Evolutionary conservation across 1,284 basidiomycete species (phyloP).

Genomic region (Leccinum ambiguum): DNA sequence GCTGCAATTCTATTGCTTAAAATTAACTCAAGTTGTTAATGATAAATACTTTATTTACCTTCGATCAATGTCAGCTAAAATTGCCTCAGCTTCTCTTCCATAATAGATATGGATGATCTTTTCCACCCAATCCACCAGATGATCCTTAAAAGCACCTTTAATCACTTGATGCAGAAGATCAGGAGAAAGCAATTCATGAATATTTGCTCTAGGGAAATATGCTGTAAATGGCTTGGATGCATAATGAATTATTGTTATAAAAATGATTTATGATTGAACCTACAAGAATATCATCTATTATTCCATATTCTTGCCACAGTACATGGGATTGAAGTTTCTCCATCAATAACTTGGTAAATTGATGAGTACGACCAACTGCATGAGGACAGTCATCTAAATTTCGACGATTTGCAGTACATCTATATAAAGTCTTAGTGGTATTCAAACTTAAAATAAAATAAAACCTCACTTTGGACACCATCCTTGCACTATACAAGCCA

Average conservation of each 20-base stretch:
- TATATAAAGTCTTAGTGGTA: not conserved
- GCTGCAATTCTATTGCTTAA: not conserved
- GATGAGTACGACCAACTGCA: not conserved
- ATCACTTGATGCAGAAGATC: not conserved
- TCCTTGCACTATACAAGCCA: slow-evolving; percentile 5
- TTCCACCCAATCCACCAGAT: slow-evolving; percentile 1
- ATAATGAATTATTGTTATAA: too few species aligned
- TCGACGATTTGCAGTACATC: not conserved
- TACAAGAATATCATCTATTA: not conserved
- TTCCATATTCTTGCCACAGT: slow-evolving; percentile 1
- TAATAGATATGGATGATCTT: not conserved
- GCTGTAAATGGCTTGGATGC: not conserved
- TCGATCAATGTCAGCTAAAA: not conserved
- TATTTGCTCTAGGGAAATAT: not conserved
- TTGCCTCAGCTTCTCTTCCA: not conserved
- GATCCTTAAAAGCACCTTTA: not conserved
- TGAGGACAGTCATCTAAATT: not conserved
- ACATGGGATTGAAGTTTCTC: not conserved
- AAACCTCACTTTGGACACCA: slow-evolving; percentile 2
- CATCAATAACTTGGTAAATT: not conserved
- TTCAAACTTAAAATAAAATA: not conserved
- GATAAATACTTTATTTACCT: not conserved
- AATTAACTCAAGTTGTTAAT: not conserved
- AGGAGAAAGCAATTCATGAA: slow-evolving; percentile 1
- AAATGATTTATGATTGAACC: not conserved